Base-by-base conservation (phyloP, 1,139 yeast genomes). In the Candida frijolesensis region DNA sequence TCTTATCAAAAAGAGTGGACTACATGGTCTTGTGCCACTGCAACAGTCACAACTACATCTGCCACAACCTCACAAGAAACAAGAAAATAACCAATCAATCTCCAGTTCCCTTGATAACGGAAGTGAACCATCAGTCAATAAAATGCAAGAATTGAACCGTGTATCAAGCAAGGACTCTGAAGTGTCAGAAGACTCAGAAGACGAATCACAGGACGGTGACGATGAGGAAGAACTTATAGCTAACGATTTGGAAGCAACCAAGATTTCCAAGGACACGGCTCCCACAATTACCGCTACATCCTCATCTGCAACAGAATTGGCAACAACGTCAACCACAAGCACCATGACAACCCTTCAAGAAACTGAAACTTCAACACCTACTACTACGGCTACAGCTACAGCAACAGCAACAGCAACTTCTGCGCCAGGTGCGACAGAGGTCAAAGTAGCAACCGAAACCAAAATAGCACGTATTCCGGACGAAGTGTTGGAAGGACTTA, bases 1-100 rank as follows among this genome's bases (percentile, higher is more conserved):
- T 14, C 57, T 49, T 56, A 57, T 42, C 62, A 48, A 51, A 9
- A 45, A 40, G 10, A 47, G 42, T 12, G 45, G 45, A 33, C 18
- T 38, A 9, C 33, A 47, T 12, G n/a, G 14, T 14, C 33, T 33
- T 6, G 33, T 16, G 15, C 45, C 44, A 25, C 41, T 35, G n/a
- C 38, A 34, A 34, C 15, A 6, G 8, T 12, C 4, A 34, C 18
- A 14, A 33, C 40, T 27, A 10, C 25, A 22, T 25, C 30, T n/a
- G 3, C 14, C 37, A 12, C 47, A 44, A 8, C 33, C 19, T 9
- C 39, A 15, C 4, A 22, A 19, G 5, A 41, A 25, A 12, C 38
- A 45, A 8, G 37, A 32, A 4, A 29, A 12, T 5, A 30, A 18
- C 8, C 44, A 30, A 42, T 32, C 44, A 2, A 32, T 42, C n/a